A percentile compares a stretch with the other conserved stretches of the same genome.
phyloP scores from a whole-genome alignment of 1,284 basidiomycete species.

The Ustanciosporium gigantosporum region DNA sequence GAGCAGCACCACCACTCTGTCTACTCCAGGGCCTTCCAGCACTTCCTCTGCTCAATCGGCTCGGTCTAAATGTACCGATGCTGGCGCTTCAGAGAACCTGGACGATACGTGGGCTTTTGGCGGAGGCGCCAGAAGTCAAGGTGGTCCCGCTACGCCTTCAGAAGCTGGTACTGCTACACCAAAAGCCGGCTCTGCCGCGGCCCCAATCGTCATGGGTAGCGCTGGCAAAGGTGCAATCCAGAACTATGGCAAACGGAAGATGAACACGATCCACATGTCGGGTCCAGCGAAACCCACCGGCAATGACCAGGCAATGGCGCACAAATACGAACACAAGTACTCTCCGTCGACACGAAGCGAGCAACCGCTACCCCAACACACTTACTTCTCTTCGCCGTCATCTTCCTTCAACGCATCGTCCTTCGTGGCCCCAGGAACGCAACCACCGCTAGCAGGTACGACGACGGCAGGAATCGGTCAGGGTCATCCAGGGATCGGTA shows the following conservation, averaged over 20 bases:
- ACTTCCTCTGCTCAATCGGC: conserved; percentile 2
- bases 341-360: conserved; percentile 36
- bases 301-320: conserved; percentile 6
- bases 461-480: conserved; percentile 33
- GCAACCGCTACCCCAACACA: conserved; percentile 51
- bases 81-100: conserved; percentile 19
- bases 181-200: conserved; percentile 3
- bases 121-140: conserved; percentile 38
- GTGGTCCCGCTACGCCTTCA: conserved; percentile 14
- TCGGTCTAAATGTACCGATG: too few species aligned
- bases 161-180: conserved; percentile 1
- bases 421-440: conserved; percentile 44
- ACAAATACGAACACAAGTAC: conserved; percentile 22
- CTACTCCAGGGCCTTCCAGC: conserved; percentile 10
- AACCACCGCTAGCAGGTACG: conserved; percentile 34
- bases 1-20: conserved; percentile 8
- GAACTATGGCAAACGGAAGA: conserved; percentile 47
- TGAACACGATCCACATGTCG: conserved; percentile 16
- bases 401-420: conserved; percentile 55
- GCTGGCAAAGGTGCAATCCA: conserved; percentile 53
- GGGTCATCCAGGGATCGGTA: conserved; percentile 28
- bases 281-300: conserved; percentile 2
- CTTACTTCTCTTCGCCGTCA: conserved; percentile 56
- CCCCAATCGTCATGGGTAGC: conserved; percentile 42
- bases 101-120: conserved; percentile 43